Base-by-base conservation (phyloP, 2,329 filamentous ascomycete genomes). In the Aureobasidium sp. region DNA sequence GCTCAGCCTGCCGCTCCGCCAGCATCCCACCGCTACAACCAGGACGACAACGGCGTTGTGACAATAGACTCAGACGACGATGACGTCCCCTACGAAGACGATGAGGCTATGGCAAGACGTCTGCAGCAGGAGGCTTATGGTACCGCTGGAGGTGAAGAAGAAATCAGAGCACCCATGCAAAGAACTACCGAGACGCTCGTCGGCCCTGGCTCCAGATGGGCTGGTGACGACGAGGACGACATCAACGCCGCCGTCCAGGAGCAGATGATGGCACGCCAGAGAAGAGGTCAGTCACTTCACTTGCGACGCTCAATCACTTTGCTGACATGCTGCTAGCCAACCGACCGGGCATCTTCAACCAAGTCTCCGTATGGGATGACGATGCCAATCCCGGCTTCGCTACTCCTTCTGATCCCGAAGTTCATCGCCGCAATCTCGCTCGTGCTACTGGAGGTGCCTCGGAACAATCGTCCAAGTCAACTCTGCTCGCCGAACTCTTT, bases 101-200 rank as follows among this genome's bases (percentile, higher is more conserved):
- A 99, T 70, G 92, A 91, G 58, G 92, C 90, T 47, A 93, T 97
- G 86, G 94, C 94, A 7, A 85, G 92, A 73, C 85, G 90, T 62
- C 75, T 99, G 63, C 94, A 99, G 73, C 89, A 99, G 70, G 91
- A 99, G 74, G 82, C 96, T 71, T 97, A 97, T 69, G 82, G 83
- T 58, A 82, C 76, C 48, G 75, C 66, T 63, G 77, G 76, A 15
- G 76, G 76, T 42, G 71, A 78, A 40, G 86, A 86, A 67, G 87
- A 81, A 49, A 87, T 99, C 60, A 83, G 94, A 70, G 94, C 94
- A 52, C 94, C 94, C 9, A 95, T 99, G 75, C 90, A 88, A 49
- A 84, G 91, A 68, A 96, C 89, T 31, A 95, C 90, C 14, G 94
- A 99, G 76, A 96, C 91, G 0, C 81, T 99, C 58, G 87, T 97